Evolutionary conservation across 73 alveolate genomes (phyloP), one percentile per base, ranked within the genome.

Genomic region (Paramecium tetraurelia): DNA sequence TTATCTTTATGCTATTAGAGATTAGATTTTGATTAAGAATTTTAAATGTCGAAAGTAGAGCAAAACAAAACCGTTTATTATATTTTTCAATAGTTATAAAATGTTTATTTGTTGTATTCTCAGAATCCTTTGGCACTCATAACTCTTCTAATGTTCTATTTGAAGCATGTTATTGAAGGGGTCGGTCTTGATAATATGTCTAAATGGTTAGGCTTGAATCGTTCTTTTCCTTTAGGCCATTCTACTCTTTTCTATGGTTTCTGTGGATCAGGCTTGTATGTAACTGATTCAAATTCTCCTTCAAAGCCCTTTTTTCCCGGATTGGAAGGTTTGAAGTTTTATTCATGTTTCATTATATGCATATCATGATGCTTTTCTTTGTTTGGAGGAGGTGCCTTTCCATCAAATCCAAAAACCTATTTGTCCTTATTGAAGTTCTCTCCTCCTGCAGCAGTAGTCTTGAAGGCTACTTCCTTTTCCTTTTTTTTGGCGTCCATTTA

Each of bases 101-200:
- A 53, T 53, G 12, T 16, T 53, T 53, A 18, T 53, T 53, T 53
- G 69, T 16, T 53, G 69, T 38, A 75, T 75, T 80, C 5, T 80
- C 90, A 80, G 29, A 80, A 80, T 22, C 36, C 75, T 48, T 48
- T 80, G 24, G 90, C 90, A 80, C 75, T 80, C 90, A 80, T 80
- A 40, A 11, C 70, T 44, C 90, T 80, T 46, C 75, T 80, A 24
- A 80, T 44, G 22, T 80, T 80, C n/a, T 41, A 24, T 46, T 41
- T 41, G 16, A 80, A 80, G 12, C 90, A 80, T 46, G 90, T 31
- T 5, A 80, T 48, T 3, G 76, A 31, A 20, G 90, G 90, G 21
- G 90, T 80, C 5, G 90, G 90, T 44, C 90, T 40, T n/a, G 76
- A 7, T 41, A 44, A 44, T 14, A 44, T n/a, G 7, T 76, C 90